Conservation (phyloP, 176 grass and related monocot genomes). For the Dactylis glomerata region DNA sequence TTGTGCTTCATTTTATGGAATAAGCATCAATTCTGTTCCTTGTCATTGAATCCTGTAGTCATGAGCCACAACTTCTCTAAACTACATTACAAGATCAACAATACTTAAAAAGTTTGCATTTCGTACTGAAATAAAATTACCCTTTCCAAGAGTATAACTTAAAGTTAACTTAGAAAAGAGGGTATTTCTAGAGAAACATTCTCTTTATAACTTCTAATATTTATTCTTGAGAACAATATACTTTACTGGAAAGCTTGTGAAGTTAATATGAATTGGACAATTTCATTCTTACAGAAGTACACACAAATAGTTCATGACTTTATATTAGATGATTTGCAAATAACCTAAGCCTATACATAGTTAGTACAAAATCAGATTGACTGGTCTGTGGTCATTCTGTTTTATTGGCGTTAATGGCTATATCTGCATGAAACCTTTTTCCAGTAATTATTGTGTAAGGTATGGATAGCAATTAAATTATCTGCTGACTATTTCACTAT, state of each 20-base stretch:
- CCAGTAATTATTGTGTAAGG: neutral
- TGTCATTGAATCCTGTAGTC: neutral
- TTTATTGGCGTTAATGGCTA: neutral
- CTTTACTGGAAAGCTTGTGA: neutral
- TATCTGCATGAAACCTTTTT: constrained; percentile 1
- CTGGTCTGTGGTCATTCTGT: neutral
- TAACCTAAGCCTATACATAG: neutral
- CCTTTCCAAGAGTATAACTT: neutral
- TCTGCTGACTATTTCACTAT: neutral
- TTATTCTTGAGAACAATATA: neutral
- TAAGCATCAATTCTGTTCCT: neutral
- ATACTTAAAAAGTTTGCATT: neutral
- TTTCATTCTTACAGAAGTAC: neutral
- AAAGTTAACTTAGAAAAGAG: neutral
- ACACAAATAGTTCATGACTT: neutral
- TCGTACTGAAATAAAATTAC: neutral
- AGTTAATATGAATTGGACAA: neutral
- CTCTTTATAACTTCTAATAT: neutral
- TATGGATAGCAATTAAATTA: neutral
- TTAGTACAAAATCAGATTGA: neutral
- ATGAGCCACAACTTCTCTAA: neutral
- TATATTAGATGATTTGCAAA: neutral
- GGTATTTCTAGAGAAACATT: neutral
- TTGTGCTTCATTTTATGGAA: neutral
- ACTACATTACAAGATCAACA: neutral